These are phyloP conservation scores for Aspergillus sparsus DNA, from an alignment of 495 filamentous ascomycete species.

Conservation along the genomic window DNA sequence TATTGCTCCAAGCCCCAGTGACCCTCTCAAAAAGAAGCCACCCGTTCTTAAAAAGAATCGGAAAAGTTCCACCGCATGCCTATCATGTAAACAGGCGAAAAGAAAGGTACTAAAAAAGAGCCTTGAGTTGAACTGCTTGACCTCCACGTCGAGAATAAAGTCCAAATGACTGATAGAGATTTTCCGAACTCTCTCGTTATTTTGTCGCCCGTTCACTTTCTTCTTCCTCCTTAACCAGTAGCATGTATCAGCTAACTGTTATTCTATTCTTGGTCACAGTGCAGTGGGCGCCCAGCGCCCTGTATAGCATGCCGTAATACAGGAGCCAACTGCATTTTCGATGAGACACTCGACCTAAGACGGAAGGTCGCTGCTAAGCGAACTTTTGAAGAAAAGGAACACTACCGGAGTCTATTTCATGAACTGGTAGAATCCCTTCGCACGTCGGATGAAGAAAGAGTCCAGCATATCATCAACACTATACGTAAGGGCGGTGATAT, in stretches of 20 bases:
- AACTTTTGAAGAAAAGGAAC: conserved; percentile 38
- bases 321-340: conserved; percentile 40
- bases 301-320: conserved; percentile 41
- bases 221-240: neutral
- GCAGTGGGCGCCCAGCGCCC: conserved; percentile 39
- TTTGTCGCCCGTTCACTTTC: neutral
- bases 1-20: conserved; percentile 37
- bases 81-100: conserved; percentile 45
- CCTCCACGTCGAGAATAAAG: no score
- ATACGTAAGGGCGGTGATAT: conserved; percentile 31
- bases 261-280: conserved; percentile 29
- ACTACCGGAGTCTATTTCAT: conserved; percentile 36
- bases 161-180: neutral
- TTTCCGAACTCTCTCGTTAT: neutral
- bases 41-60: conserved; percentile 31
- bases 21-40: conserved; percentile 23
- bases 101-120: conserved; percentile 35
- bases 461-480: conserved; percentile 30
- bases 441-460: conserved; percentile 25
- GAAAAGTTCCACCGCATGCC: conserved; percentile 47
- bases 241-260: conserved; percentile 8
- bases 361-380: conserved; percentile 45
- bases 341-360: conserved; percentile 41
- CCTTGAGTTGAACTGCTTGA: no score
- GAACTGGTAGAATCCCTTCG: conserved; percentile 34